A percentile compares a stretch with the other conserved stretches of the same genome.
Evolutionary conservation across 371 early-diverging fungal genomes (phyloP).

Genomic region (Mortierella sp.): DNA sequence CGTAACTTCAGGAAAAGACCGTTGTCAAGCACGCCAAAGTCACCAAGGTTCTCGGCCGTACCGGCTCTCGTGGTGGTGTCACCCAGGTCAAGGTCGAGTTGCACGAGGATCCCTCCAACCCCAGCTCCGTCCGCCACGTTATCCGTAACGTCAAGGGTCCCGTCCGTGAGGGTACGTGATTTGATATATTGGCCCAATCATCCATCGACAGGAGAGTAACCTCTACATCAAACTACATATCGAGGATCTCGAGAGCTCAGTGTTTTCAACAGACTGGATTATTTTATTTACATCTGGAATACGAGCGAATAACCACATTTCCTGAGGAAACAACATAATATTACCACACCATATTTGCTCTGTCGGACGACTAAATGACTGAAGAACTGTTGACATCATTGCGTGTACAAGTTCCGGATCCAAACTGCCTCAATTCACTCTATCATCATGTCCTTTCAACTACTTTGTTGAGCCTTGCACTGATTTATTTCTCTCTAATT

Average conservation of each 20-base stretch:
- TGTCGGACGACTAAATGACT: no score
- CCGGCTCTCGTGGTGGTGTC: slow-evolving; percentile 99
- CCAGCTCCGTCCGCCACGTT: slow-evolving; percentile 87
- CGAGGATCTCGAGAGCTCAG: not conserved
- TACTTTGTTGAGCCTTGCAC: not conserved
- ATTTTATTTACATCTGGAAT: no score
- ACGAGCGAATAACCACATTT: no score
- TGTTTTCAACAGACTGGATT: no score
- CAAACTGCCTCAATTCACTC: not conserved
- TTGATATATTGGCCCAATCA: not conserved
- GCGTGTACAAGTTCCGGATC: no score
- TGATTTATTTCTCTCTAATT: not conserved
- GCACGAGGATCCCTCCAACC: slow-evolving; percentile 85
- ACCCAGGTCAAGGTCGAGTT: slow-evolving; percentile 99
- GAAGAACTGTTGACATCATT: no score
- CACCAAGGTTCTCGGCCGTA: slow-evolving; percentile 97
- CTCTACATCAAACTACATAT: no score
- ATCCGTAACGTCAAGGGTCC: slow-evolving; percentile 99
- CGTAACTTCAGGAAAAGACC: slow-evolving; percentile 70
- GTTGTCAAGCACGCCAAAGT: slow-evolving; percentile 95
- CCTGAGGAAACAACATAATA: no score
- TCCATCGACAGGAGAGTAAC: not conserved
- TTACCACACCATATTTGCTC: no score
- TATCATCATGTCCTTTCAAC: not conserved
- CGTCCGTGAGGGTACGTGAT: slow-evolving; percentile 83